Base-by-base conservation (phyloP, 768 basidiomycete species). In the Lactarius akahatsu region DNA sequence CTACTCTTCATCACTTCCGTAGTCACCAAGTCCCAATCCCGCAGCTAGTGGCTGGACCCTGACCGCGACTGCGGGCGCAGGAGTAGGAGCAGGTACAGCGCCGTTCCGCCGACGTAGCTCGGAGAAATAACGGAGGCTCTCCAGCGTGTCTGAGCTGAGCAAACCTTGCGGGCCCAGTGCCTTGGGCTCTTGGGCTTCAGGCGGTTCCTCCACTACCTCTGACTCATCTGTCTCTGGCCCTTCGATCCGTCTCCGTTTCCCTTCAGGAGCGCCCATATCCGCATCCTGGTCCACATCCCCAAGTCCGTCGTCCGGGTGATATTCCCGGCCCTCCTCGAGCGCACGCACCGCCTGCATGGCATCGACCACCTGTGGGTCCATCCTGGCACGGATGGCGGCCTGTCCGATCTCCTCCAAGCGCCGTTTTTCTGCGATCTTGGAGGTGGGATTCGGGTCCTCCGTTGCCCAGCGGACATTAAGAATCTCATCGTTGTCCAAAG, bases 401-500 rank as follows among this genome's bases (percentile, higher is more conserved):
- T 90, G 87, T 0, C 97, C 97, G 71, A 89, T 81, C 2, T 90
- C 88, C 74, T 94, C 91, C 34, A 99, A 75, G 15, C 95, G 82
- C 10, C 84, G 81, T 72, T 94, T 91, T 77, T 98, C 97, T 0
- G 86, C 84, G 9, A 90, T 87, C 72, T 95, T 96, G 69, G 90
- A 87, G 0, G 86, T 86, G 1, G 96, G 97, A 75, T 99, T 99
- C 1, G 97, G 97, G 75, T 99, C 97, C 74, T 97, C 96, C 0
- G 96, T 98, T 41, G 97, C 97, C 97, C 97, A 99, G 57, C 96
- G 89, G 61, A 98, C 95, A 77, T 99, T 99, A 67, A 98, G 83
- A 67, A 98, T 95, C 74, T 99, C 97, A 75, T 97, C 96, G 72
- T 94, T 91, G 75, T 98, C 97, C 69, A 98, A 82, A 20, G 92